Evolutionary conservation across 2,329 filamentous ascomycete species (phyloP).

Genomic region (Phaeoacremonium minimum): DNA sequence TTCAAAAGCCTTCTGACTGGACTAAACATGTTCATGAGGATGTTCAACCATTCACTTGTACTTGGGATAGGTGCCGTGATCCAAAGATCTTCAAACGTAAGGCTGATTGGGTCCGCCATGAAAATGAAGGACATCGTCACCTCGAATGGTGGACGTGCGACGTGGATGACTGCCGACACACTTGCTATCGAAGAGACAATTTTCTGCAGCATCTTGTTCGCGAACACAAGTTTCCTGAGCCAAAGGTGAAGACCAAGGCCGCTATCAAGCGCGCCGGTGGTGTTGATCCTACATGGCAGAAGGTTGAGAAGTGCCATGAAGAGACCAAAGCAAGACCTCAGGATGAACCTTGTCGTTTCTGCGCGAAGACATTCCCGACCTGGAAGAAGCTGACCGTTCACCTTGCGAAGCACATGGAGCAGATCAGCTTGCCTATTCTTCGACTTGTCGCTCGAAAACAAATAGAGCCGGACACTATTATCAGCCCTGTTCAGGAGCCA

Average conservation of each 20-base stretch:
- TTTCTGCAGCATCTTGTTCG: slow-evolving; percentile 89
- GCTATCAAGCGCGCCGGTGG: slow-evolving; percentile 56
- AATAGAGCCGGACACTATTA: slow-evolving; percentile 57
- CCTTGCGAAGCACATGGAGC: slow-evolving; percentile 90
- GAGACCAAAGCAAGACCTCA: slow-evolving; percentile 63
- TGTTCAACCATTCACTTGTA: slow-evolving; percentile 89
- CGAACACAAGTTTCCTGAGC: slow-evolving; percentile 83
- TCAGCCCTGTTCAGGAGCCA: slow-evolving; percentile 62
- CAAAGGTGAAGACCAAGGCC: slow-evolving; percentile 71
- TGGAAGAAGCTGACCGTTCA: slow-evolving; percentile 97
- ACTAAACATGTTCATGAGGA: slow-evolving; percentile 95
- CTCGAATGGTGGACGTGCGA: slow-evolving; percentile 89
- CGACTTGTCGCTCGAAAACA: slow-evolving; percentile 43
- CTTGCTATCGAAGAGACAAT: slow-evolving; percentile 84
- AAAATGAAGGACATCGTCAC: slow-evolving; percentile 86
- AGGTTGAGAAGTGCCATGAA: slow-evolving; percentile 72
- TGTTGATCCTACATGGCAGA: slow-evolving; percentile 66
- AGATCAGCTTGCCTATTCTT: slow-evolving; percentile 79
- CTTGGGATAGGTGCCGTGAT: slow-evolving; percentile 76
- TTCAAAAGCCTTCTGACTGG: slow-evolving; percentile 92
- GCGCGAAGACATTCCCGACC: slow-evolving; percentile 71
- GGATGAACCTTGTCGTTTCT: slow-evolving; percentile 83
- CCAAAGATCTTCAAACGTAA: slow-evolving; percentile 93
- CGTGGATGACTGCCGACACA: slow-evolving; percentile 74
- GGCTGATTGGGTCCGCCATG: slow-evolving; percentile 92